Conservation (phyloP, 2,329 filamentous ascomycete species). For the Sphaerulina vaccinii region DNA sequence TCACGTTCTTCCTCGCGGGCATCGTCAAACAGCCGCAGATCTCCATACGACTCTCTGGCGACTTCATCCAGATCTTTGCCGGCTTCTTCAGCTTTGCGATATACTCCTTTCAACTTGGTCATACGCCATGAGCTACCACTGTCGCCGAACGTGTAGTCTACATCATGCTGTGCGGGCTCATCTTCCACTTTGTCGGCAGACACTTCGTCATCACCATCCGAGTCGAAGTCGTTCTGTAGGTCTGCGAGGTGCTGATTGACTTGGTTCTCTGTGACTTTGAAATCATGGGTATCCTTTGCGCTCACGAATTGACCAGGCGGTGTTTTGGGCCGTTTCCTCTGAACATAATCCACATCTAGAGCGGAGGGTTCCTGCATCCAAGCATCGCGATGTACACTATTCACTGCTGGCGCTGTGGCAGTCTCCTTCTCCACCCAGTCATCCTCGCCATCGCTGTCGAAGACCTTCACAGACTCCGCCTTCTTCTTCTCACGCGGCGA, state of each 20-base stretch:
- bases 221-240: slow-evolving; percentile 48
- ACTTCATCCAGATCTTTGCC: slow-evolving; percentile 75
- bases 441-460: slow-evolving; percentile 48
- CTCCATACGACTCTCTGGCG: slow-evolving; percentile 77
- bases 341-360: slow-evolving; percentile 79
- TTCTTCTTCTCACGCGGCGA: slow-evolving; percentile 37
- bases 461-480: slow-evolving; percentile 31
- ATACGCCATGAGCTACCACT: slow-evolving; percentile 90
- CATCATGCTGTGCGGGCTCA: slow-evolving; percentile 58
- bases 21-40: slow-evolving; percentile 82
- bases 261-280: slow-evolving; percentile 75
- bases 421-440: slow-evolving; percentile 48
- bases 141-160: slow-evolving; percentile 86
- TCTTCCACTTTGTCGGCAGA: slow-evolving; percentile 44
- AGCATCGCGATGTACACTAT: slow-evolving; percentile 66
- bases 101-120: slow-evolving; percentile 87
- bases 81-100: slow-evolving; percentile 72
- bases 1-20: slow-evolving; percentile 92
- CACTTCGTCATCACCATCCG: slow-evolving; percentile 58
- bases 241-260: slow-evolving; percentile 70
- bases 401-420: slow-evolving; percentile 42
- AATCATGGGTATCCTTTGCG: slow-evolving; percentile 60
- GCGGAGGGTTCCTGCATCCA: slow-evolving; percentile 93
- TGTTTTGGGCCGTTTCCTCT: slow-evolving; percentile 54
- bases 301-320: slow-evolving; percentile 46